Conservation (phyloP, 495 filamentous ascomycete species). For the Terfezia boudieri region DNA sequence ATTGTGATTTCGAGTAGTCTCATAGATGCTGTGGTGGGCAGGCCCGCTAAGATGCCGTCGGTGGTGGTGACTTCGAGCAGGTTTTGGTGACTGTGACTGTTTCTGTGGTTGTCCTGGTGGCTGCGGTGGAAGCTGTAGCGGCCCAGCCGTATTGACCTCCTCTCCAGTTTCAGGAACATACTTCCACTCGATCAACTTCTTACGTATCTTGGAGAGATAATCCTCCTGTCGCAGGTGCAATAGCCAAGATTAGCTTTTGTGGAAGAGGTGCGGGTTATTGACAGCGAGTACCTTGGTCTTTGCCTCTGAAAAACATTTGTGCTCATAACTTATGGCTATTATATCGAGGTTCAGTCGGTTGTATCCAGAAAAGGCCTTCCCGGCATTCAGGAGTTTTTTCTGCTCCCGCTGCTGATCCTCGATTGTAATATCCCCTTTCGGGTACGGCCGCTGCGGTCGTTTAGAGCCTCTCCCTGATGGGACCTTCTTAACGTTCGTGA, state of each 20-base stretch:
- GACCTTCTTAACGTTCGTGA: neutral
- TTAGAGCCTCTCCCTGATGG: neutral
- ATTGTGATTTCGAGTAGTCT: neutral
- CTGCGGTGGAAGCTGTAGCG: neutral
- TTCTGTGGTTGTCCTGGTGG: neutral
- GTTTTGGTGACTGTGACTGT: neutral
- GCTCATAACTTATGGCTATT: conserved; percentile 14
- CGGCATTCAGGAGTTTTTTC: conserved; percentile 6
- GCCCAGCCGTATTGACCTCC: neutral
- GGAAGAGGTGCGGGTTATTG: neutral
- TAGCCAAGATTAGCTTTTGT: neutral
- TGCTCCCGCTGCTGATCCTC: conserved; percentile 2
- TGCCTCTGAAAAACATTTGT: conserved; percentile 13
- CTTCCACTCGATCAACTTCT: conserved; percentile 14
- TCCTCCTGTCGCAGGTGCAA: conserved; percentile 4
- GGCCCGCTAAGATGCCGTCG: neutral
- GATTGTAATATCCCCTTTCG: conserved; percentile 1
- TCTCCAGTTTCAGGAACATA: conserved; percentile 13
- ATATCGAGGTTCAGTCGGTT: conserved; percentile 13
- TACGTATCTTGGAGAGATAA: conserved; percentile 12
- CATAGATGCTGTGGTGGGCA: neutral
- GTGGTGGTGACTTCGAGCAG: neutral
- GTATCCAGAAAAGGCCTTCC: conserved; percentile 11
- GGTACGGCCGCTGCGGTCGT: conserved; percentile 1
- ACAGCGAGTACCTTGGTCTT: conserved; percentile 8